Percentiles rank a stretch among this genome's conserved stretches.
Conservation (phyloP, 2,329 filamentous ascomycete species). For the Colletotrichum euphorbiae region DNA sequence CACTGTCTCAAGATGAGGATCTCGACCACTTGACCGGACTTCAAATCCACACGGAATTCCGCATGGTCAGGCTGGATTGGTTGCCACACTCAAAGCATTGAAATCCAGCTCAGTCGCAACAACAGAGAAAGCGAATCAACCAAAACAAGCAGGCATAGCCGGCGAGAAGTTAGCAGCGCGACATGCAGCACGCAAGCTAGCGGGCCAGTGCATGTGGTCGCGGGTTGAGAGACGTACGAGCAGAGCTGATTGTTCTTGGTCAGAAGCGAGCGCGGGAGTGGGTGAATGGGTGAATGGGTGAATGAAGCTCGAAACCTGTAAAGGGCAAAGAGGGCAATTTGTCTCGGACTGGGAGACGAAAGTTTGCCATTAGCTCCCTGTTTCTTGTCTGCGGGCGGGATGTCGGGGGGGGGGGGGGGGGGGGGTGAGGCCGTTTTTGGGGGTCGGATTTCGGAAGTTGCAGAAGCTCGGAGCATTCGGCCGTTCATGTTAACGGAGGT, state of each 20-base stretch:
- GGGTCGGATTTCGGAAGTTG: slow-evolving; percentile 24
- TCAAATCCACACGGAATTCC: background rate
- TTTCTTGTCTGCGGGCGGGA: background rate
- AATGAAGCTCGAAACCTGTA: slow-evolving; percentile 8
- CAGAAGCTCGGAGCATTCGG: slow-evolving; percentile 9
- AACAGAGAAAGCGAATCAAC: background rate
- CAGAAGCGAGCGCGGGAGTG: slow-evolving; percentile 3
- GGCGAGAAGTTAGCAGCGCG: slow-evolving; percentile 6
- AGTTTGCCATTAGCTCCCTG: slow-evolving; percentile 2
- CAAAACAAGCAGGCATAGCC: slow-evolving; percentile 20
- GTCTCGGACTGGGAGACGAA: background rate
- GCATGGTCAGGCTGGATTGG: background rate
- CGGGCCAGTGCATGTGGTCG: slow-evolving; percentile 23
- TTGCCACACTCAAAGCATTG: background rate
- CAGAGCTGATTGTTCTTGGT: slow-evolving; percentile 21
- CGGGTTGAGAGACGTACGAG: slow-evolving; percentile 12
- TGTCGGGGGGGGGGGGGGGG: too few relatives aligned
- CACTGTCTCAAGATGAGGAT: background rate
- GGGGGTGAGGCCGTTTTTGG: slow-evolving; percentile 11
- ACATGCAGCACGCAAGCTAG: slow-evolving; percentile 19
- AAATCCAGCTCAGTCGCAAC: background rate
- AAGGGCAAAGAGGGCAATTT: background rate
- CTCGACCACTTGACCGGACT: background rate
- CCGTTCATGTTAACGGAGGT: slow-evolving; percentile 19
- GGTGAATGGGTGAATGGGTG: background rate